Base-by-base conservation (phyloP, 208 protist genomes). In the Crithidia brevicula region DNA sequence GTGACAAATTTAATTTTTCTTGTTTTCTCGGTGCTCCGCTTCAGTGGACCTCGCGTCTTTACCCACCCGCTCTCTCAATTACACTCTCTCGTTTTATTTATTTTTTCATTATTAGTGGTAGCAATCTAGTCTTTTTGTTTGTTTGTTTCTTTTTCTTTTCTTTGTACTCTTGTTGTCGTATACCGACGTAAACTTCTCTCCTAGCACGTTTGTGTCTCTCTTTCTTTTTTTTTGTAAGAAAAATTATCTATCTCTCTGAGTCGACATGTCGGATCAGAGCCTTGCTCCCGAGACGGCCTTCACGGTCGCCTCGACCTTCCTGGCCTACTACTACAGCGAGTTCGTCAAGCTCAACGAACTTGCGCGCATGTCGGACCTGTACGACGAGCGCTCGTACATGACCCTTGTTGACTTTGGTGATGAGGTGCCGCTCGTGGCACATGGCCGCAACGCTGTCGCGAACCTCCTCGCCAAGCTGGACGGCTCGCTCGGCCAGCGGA, bases 321-420 rank as follows among this genome's bases (percentile, higher is more conserved):
- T 96, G 30, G 63, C 79, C 23, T 77, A 74, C 62, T 96, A 89
- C 80, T 96, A 94, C 85, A 85, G 79, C 50, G 76, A 85, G 52
- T 92, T 96, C 58, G 84, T 91, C n/a, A 75, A 82, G 57, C 51
- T 68, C 38, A 66, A 73, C 50, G 76, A 83, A 25, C 22, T 88
- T 47, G 40, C 73, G 13, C 63, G 53, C 51, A 79, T 93, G 60
- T 28, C 64, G 11, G 86, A 92, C 42, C 73, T 93, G 49, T 96
- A 96, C 82, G 61, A 72, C 22, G 86, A 94, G 20, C 73, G 57
- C 40, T 88, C 85, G 16, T 81, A 78, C 61, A 61, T 88, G 38
- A 76, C 75, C 5, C 64, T 91, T 45, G 91, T 82, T 10, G 82
- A 88, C 45, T 78, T 85, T 58, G 79, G 76, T 50, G 78, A 87